Evolutionary conservation across 768 basidiomycete genomes (phyloP), one percentile per base, ranked within the genome.

Genomic region (Tricholoma sp.): DNA sequence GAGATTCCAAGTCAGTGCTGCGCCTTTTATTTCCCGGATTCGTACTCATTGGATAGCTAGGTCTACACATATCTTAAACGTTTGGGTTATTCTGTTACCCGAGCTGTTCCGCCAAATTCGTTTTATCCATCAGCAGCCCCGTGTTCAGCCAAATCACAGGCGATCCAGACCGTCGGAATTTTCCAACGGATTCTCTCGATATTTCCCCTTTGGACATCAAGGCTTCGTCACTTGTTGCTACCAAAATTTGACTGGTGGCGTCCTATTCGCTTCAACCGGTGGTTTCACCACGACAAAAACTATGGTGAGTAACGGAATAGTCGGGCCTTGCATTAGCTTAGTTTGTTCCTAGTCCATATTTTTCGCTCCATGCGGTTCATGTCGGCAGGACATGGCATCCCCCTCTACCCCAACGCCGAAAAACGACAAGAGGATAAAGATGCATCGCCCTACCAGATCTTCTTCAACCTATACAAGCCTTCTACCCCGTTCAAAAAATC

Each of bases 391-490:
- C 84, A 89, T 66, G 62, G 66, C 7, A 57, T 76, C 10, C 79
- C 84, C 41, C 72, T 85, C 19, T 68, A 72, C 49, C 63, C 70
- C 4, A 61, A 66, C 32, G 57, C 54, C 5, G 58, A 59, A 35
- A 60, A 59, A 52, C 64, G 59, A 34, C 55, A 58, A 14, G 60
- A 61, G 19, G 53, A 56, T 16, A 64, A 62, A 45, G 43, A 57
- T 4, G 54, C 63, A 2, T 81, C 86, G 1, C 88, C 88, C 0
- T 98, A 95, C 68, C 76, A 81, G 52, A 79, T 92, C 3, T 98
- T 97, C 73, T 98, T 79, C 71, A 88, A 97, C 65, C 76, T 93
- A 4, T 96, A 95, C 75, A 97, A 96, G 66, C 96, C 96, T 2
- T 85, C 84, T 6, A 91, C 92, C 0, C 78, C 89, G 7, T 96